phyloP scores from a whole-genome alignment of 352 stramenopile species.

The Blastocystis sp. region DNA sequence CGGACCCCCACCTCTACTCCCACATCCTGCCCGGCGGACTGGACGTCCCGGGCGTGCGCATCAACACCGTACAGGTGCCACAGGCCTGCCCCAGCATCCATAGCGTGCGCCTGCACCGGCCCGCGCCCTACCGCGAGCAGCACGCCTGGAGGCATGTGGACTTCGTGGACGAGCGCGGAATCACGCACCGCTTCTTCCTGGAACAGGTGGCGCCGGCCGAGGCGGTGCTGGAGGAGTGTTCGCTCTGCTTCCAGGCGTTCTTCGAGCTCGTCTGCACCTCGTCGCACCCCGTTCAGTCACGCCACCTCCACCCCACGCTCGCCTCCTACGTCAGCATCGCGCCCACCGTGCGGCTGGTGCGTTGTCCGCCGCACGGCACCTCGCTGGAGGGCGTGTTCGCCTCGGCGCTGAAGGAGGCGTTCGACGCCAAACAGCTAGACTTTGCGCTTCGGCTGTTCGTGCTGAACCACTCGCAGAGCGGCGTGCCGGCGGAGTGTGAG shows the following conservation, averaged over 20 bases:
- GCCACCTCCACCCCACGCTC: slow-evolving; percentile 20
- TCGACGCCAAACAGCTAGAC: slow-evolving; percentile 29
- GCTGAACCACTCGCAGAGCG: not conserved
- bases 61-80: not conserved
- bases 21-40: not conserved
- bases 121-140: not conserved
- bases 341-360: slow-evolving; percentile 40
- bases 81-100: not conserved
- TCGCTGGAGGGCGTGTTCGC: slow-evolving; percentile 34
- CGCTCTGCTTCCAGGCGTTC: not conserved
- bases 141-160: slow-evolving; percentile 5
- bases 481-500: no score
- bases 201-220: slow-evolving; percentile 7
- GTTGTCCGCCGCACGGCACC: not conserved
- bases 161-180: not conserved
- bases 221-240: slow-evolving; percentile 17
- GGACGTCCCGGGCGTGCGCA: not conserved
- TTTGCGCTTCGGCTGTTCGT: slow-evolving; percentile 29
- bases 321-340: slow-evolving; percentile 17
- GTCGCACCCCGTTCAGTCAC: slow-evolving; percentile 2
- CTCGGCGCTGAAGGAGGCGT: not conserved
- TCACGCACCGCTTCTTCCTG: slow-evolving; percentile 21
- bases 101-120: not conserved
- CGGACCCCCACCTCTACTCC: not conserved
- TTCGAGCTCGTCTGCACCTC: not conserved